Evolutionary conservation across 2,329 filamentous ascomycete genomes (phyloP).

Genomic region (Stagonosporopsis chrysanthemi): DNA sequence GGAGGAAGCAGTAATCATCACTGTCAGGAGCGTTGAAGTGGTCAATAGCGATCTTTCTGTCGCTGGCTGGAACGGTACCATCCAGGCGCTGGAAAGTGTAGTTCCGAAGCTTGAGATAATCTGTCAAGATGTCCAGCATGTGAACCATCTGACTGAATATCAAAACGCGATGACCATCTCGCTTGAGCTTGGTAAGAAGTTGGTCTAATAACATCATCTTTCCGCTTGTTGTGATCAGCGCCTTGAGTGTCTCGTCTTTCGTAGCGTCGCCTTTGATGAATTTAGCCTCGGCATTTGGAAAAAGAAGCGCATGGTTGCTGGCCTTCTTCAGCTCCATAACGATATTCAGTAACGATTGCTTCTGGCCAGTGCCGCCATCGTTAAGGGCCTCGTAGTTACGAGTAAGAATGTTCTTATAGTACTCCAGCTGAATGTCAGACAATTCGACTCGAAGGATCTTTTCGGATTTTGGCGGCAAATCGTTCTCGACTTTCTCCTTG

Average conservation of each 20-base stretch:
- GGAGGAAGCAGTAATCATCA: conserved; percentile 92
- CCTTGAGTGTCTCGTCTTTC: conserved; percentile 89
- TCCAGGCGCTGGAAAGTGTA: conserved; percentile 95
- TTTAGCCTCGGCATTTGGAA: conserved; percentile 89
- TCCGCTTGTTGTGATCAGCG: conserved; percentile 93
- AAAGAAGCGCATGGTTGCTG: conserved; percentile 99
- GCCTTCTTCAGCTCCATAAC: conserved; percentile 99
- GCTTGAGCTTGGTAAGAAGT: conserved; percentile 90
- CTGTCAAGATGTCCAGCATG: conserved; percentile 94
- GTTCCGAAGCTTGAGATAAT: conserved; percentile 91
- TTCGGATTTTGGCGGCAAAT: conserved; percentile 94
- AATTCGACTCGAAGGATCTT: conserved; percentile 99
- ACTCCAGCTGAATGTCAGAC: conserved; percentile 94
- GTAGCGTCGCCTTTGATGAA: conserved; percentile 81
- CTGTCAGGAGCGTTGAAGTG: conserved; percentile 98
- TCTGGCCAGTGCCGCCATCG: conserved; percentile 87
- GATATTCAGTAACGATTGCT: conserved; percentile 94
- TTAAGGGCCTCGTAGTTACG: conserved; percentile 95
- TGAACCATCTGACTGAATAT: conserved; percentile 99
- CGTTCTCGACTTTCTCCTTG: conserved; percentile 96
- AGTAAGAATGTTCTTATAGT: conserved; percentile 98
- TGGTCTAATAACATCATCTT: conserved; percentile 99
- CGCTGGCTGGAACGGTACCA: conserved; percentile 88
- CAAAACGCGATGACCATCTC: conserved; percentile 91
- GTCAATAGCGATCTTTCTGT: conserved; percentile 92